Evolutionary conservation across 176 grass and related monocot genomes (phyloP).

Genomic region (Musa itinerans): DNA sequence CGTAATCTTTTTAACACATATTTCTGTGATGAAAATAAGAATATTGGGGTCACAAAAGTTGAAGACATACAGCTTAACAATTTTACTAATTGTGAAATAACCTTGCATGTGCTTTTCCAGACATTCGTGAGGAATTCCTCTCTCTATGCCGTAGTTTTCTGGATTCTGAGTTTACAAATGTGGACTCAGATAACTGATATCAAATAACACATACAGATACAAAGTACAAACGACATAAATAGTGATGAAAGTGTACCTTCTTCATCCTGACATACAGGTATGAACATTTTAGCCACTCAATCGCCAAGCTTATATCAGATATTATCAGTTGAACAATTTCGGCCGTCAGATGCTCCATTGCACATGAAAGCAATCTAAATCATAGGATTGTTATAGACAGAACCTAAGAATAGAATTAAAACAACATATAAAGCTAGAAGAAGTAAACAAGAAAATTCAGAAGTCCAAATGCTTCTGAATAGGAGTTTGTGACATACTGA

Average conservation of each 20-base stretch:
- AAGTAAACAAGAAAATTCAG: background rate
- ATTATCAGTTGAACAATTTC: constrained; percentile 90
- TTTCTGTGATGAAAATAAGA: constrained; percentile 42
- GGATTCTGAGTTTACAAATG: constrained; percentile 61
- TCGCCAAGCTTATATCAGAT: constrained; percentile 72
- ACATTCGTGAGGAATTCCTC: constrained; percentile 40
- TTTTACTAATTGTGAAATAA: constrained; percentile 13
- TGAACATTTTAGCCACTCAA: constrained; percentile 93
- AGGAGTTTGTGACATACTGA: constrained; percentile 53
- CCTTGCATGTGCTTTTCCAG: constrained; percentile 83
- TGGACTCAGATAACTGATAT: constrained; percentile 4
- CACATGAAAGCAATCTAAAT: constrained; percentile 72
- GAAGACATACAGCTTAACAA: background rate
- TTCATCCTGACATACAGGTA: constrained; percentile 87
- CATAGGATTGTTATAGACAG: constrained; percentile 12
- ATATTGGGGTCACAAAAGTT: background rate
- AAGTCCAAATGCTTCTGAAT: background rate
- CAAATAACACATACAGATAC: background rate
- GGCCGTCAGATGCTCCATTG: constrained; percentile 86
- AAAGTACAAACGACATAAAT: constrained; percentile 3
- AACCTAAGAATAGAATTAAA: background rate
- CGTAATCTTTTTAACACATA: constrained; percentile 82
- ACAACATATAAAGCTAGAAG: background rate
- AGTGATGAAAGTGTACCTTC: constrained; percentile 44
- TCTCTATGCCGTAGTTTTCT: constrained; percentile 74